Evolutionary conservation across 2,329 filamentous ascomycete genomes (phyloP).

Genomic region (Elsinoe australis): DNA sequence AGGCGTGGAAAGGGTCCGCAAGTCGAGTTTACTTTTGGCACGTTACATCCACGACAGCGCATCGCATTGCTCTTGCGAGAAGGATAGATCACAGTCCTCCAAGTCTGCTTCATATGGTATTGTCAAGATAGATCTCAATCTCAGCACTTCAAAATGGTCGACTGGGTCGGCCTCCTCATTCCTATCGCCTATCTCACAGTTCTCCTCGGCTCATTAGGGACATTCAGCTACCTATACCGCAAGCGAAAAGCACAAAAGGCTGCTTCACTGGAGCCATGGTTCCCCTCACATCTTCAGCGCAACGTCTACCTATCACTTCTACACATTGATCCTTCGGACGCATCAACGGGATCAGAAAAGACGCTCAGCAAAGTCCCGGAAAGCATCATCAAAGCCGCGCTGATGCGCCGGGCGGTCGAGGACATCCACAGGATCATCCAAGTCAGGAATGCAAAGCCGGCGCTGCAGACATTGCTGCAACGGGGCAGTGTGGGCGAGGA

Average conservation of each 20-base stretch:
- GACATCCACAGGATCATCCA: constrained; percentile 89
- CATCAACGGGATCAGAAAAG: constrained; percentile 55
- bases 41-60: no score
- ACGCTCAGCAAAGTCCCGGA: constrained; percentile 62
- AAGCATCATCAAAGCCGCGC: constrained; percentile 75
- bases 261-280: constrained; percentile 87
- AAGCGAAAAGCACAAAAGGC: constrained; percentile 77
- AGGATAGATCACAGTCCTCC: no score
- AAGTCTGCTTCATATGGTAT: no score
- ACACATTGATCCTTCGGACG: constrained; percentile 57
- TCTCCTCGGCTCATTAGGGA: constrained; percentile 77
- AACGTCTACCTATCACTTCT: constrained; percentile 91
- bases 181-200: constrained; percentile 86
- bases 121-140: no score
- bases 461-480: constrained; percentile 73
- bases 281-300: constrained; percentile 79
- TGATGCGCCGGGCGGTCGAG: constrained; percentile 81
- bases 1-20: not conserved
- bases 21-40: not conserved
- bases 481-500: constrained; percentile 92
- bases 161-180: constrained; percentile 79
- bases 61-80: no score
- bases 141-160: constrained; percentile 42
- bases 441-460: constrained; percentile 80
- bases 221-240: constrained; percentile 87